Conservation (phyloP, 1,139 yeast species). For the Suhomyces anneliseae region DNA sequence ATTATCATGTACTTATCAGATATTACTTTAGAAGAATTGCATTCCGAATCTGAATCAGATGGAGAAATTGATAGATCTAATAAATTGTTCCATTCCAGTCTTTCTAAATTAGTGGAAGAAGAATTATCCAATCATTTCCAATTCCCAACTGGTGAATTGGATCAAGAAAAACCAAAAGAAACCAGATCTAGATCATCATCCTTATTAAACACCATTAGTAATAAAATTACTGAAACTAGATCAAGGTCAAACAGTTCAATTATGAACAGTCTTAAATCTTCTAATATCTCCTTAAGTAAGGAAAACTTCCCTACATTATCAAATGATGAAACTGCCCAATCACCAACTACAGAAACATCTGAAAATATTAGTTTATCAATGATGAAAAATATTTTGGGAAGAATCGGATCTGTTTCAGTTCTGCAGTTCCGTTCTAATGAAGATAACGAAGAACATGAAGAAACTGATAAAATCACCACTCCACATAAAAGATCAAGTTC, state of each 20-base stretch:
- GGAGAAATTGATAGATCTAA: conserved; percentile 4
- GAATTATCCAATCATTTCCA: conserved; percentile 32
- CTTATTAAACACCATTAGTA: conserved; percentile 37
- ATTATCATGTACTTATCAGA: conserved; percentile 39
- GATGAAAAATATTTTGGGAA: conserved; percentile 39
- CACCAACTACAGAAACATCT: conserved; percentile 13
- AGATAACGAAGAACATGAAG: conserved; percentile 9
- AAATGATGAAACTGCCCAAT: conserved; percentile 16
- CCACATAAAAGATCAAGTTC: conserved; percentile 28
- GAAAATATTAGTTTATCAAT: conserved; percentile 26
- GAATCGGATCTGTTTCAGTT: conserved; percentile 33
- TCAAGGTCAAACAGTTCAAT: conserved; percentile 37
- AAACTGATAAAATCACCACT: conserved; percentile 4
- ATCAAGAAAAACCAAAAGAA: conserved; percentile 16
- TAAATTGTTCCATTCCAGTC: conserved; percentile 12
- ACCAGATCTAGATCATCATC: conserved; percentile 41
- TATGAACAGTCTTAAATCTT: conserved; percentile 20
- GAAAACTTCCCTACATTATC: conserved; percentile 32
- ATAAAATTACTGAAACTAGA: conserved; percentile 31
- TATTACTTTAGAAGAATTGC: conserved; percentile 35
- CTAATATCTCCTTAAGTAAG: conserved; percentile 18
- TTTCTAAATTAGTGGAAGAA: conserved; percentile 32
- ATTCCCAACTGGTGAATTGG: conserved; percentile 30
- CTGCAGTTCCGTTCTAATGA: conserved; percentile 14
- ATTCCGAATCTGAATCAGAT: neutral